A percentile compares a stretch with the other conserved stretches of the same genome.
phyloP scores from a whole-genome alignment of 164 flowering plant species.

The Macadamia tetraphylla region DNA sequence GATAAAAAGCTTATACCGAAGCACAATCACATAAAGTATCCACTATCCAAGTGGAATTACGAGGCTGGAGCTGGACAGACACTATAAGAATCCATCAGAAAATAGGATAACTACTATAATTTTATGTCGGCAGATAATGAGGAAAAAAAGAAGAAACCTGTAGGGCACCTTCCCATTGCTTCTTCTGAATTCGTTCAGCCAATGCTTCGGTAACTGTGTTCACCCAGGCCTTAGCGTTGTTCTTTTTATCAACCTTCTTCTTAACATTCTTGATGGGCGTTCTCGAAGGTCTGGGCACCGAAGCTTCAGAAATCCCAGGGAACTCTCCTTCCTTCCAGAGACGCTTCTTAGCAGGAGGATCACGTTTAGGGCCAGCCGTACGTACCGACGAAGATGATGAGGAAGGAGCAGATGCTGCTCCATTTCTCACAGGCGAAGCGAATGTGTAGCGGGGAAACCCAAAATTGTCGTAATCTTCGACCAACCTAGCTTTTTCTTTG shows the following conservation, averaged over 20 bases:
- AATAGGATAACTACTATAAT: too few relatives aligned
- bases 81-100: too few relatives aligned
- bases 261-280: slow-evolving; percentile 69
- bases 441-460: slow-evolving; percentile 25
- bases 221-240: slow-evolving; percentile 70
- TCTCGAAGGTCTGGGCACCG: slow-evolving; percentile 14
- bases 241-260: slow-evolving; percentile 66
- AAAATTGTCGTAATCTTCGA: not conserved
- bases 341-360: slow-evolving; percentile 33
- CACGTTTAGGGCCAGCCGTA: slow-evolving; percentile 6
- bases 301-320: slow-evolving; percentile 45
- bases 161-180: slow-evolving; percentile 78
- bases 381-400: slow-evolving; percentile 16
- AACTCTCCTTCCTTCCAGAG: slow-evolving; percentile 88
- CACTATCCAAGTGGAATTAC: too few relatives aligned
- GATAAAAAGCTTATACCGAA: too few relatives aligned
- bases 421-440: slow-evolving; percentile 16
- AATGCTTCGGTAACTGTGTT: slow-evolving; percentile 79
- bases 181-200: slow-evolving; percentile 55
- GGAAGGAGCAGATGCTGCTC: slow-evolving; percentile 11
- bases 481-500: not conserved
- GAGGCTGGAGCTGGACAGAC: too few relatives aligned
- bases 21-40: too few relatives aligned
- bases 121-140: too few relatives aligned
- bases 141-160: slow-evolving; percentile 32